Evolutionary conservation across 768 basidiomycete species (phyloP).

Genomic region (Hebeloma cylindrosporum): DNA sequence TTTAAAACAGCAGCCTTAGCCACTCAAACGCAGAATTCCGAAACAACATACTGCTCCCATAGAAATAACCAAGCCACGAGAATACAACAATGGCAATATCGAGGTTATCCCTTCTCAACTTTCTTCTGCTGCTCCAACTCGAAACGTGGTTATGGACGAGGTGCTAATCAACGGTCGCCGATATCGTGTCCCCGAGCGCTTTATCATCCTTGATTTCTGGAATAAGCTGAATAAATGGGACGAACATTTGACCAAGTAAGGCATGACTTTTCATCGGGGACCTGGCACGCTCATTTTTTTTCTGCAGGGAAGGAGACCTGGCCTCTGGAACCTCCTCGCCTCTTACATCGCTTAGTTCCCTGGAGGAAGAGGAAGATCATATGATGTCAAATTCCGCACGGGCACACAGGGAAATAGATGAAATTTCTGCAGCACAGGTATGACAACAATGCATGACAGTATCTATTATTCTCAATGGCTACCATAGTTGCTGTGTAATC

Average conservation of each 20-base stretch:
- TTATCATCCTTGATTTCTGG: slow-evolving; percentile 96
- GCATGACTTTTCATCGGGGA: slow-evolving; percentile 26
- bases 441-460: background rate
- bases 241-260: slow-evolving; percentile 37
- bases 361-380: slow-evolving; percentile 59
- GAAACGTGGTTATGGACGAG: slow-evolving; percentile 68
- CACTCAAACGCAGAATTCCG: slow-evolving; percentile 76
- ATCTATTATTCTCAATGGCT: background rate
- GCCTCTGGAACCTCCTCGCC: slow-evolving; percentile 66
- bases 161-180: slow-evolving; percentile 85
- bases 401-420: slow-evolving; percentile 41
- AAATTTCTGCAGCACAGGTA: slow-evolving; percentile 63
- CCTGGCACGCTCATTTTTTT: slow-evolving; percentile 3
- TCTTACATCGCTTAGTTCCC: slow-evolving; percentile 69
- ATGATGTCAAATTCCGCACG: slow-evolving; percentile 24
- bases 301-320: slow-evolving; percentile 36
- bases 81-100: slow-evolving; percentile 91
- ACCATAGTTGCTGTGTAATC: slow-evolving; percentile 29
- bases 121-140: slow-evolving; percentile 34
- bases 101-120: slow-evolving; percentile 75
- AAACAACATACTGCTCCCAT: slow-evolving; percentile 66
- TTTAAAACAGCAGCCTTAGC: slow-evolving; percentile 40
- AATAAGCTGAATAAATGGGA: slow-evolving; percentile 61
- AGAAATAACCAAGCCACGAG: slow-evolving; percentile 70
- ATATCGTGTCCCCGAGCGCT: slow-evolving; percentile 89